Base-by-base conservation (phyloP, 345 rosid species). In the Camelina neglecta region DNA sequence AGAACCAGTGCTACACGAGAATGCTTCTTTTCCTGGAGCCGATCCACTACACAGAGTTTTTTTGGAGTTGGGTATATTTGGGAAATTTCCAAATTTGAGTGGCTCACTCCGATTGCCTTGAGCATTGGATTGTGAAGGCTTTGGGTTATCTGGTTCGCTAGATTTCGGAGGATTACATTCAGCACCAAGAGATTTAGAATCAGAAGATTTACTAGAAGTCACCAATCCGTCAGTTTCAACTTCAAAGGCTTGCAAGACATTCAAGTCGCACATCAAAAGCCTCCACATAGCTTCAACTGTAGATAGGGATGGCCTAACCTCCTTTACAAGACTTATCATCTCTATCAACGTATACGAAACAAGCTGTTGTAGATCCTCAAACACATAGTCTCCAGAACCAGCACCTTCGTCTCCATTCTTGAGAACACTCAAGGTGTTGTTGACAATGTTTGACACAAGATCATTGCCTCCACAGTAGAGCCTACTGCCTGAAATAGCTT, bases 271-370 rank as follows among this genome's bases (percentile, higher is more conserved):
- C 60, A 94, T 86, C 81, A 94, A 82, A 74, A 94, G 84, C 81
- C 95, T 85, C 98, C 97, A 94, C 97, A 94, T 94, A 60, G 98
- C 98, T 83, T 94, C 98, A 67, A 97, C 98, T 11, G 87, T 89
- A 79, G 96, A 90, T 67, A 88, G 86, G 75, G 89, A 89, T 62
- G 97, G 92, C 83, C 92, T 85, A 66, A 92, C 91, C 81, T 92
- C 97, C 81, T 83, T 84, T 76, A 94, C 88, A 47, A 92, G 89
- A 51, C 92, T 92, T 48, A 94, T 91, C 83, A 92, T 79, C 76
- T 92, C 98, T 23, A 90, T 88, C 83, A 94, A 81, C 24, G 89
- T 86, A 84, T 92, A 90, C 71, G 82, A 83, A 60, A 89, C 97
- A 80, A 94, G 75, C 75, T 86, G 86, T 58, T 78, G 75, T 59